Conservation (phyloP, 108 stramenopile genomes). For the Cyclotella baltica region DNA sequence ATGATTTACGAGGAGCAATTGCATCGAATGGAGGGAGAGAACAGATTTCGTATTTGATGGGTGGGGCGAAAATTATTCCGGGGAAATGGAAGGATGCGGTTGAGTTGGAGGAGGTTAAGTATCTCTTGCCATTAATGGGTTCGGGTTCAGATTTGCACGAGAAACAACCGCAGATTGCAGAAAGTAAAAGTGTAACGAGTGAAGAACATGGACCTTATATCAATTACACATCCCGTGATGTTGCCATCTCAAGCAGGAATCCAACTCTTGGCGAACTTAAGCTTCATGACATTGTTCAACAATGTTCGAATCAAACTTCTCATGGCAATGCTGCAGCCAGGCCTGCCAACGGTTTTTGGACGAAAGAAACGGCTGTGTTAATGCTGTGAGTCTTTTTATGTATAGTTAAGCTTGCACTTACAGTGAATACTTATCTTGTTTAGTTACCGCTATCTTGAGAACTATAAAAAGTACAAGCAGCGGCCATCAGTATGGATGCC, state of each 20-base stretch:
- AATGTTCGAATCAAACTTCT: not conserved
- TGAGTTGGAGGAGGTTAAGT: constrained; percentile 40
- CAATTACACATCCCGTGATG: not conserved
- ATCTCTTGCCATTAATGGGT: constrained; percentile 32
- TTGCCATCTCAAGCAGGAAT: not conserved
- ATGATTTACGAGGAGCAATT: constrained; percentile 70
- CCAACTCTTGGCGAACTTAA: not conserved
- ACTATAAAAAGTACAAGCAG: constrained; percentile 40
- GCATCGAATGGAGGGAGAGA: constrained; percentile 55
- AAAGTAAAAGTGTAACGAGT: not conserved
- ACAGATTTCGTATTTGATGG: constrained; percentile 40
- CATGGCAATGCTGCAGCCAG: not conserved
- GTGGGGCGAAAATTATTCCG: constrained; percentile 57
- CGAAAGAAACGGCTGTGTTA: constrained; percentile 39
- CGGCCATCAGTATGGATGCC: constrained; percentile 82
- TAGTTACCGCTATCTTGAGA: constrained; percentile 61
- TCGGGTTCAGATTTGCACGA: constrained; percentile 26
- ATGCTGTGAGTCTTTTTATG: constrained; percentile 54
- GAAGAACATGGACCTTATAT: not conserved
- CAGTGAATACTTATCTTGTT: not conserved
- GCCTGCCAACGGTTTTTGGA: constrained; percentile 58
- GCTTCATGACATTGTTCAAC: not conserved
- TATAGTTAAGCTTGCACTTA: not conserved
- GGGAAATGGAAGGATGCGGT: constrained; percentile 73
- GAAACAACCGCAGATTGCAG: constrained; percentile 9